Base-by-base conservation (phyloP, 768 basidiomycete genomes). In the Lactifluus volemus region DNA sequence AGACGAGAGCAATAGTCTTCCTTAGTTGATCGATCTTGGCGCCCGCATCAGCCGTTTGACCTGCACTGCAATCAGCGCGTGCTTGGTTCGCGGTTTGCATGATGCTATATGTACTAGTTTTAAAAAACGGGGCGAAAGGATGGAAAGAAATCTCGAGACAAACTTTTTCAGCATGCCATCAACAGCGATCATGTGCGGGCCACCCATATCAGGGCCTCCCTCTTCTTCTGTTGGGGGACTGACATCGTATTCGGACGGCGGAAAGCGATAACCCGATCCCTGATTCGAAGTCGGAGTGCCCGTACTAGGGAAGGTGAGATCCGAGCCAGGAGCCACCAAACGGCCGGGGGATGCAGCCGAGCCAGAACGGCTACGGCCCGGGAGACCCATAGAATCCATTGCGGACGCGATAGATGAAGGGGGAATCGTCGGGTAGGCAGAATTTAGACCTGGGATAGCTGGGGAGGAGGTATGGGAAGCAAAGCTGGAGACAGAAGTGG, bases 71-170 rank as follows among this genome's bases (percentile, higher is more conserved):
- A 38, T 79, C 78, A 42, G 76, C 75, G 45, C 77, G 80, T 47
- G 82, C 84, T 48, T 81, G 80, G 55, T 78, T 76, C 42, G 84
- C 84, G 15, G 83, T 84, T 57, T 80, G 77, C 45, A 80, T 82
- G 65, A 86, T 84, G 70, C 85, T 86, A 67, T 45, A 64, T 57
- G 63, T 60, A 25, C 55, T 68, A 62, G 32, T 42, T 54, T 55
- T 30, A 64, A 59, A 55, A 54, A 49, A 58, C 56, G 44, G 49
- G 29, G 36, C 14, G n/a, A 51, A 61, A 44, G 48, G 57, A n/a
- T 45, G 59, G 60, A 17, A 67, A 68, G 47, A 63, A 65, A 64
- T 64, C 11, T 69, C 53, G 49, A 25, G 39, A 66, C 81, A 70
- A 66, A 86, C 86, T 80, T 78, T 69, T 77, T 79, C 44, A 81